These are phyloP conservation scores for Aspergillus jensenii DNA, from an alignment of 2,329 filamentous ascomycete species.

Conservation along the genomic window DNA sequence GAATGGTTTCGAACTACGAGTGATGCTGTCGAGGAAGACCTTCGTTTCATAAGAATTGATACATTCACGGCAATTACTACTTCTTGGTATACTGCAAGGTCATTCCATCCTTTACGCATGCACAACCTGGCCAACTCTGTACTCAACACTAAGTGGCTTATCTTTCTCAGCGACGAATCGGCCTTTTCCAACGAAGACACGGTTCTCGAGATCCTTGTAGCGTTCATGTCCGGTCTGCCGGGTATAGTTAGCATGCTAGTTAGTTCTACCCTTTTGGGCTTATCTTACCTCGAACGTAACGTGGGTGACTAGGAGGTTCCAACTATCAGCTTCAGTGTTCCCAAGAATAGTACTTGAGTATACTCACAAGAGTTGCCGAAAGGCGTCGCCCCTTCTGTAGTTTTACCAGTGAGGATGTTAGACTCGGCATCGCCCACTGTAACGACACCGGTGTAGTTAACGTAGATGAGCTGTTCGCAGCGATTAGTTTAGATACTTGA, in stretches of 20 bases:
- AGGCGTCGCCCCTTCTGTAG: slow-evolving; percentile 34
- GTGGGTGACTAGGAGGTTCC: slow-evolving; percentile 5
- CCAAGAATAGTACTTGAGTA: not conserved
- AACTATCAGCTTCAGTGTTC: slow-evolving; percentile 5
- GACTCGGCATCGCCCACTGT: slow-evolving; percentile 33
- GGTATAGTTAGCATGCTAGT: not conserved
- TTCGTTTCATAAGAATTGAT: not conserved
- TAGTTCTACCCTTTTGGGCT: not conserved
- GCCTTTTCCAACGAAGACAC: slow-evolving; percentile 42
- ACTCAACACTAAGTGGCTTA: slow-evolving; percentile 41
- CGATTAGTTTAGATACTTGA: not conserved
- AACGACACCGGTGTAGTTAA: slow-evolving; percentile 44
- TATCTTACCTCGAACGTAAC: not conserved
- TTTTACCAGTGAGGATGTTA: slow-evolving; percentile 33
- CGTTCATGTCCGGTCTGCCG: slow-evolving; percentile 41
- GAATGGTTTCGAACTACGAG: not conserved
- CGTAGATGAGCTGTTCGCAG: slow-evolving; percentile 33
- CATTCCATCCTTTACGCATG: slow-evolving; percentile 15
- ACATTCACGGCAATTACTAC: not conserved
- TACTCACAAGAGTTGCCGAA: slow-evolving; percentile 43
- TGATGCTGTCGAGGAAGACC: not conserved
- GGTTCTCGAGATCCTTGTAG: slow-evolving; percentile 43
- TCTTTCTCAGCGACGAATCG: slow-evolving; percentile 40
- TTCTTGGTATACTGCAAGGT: not conserved
- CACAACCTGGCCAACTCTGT: slow-evolving; percentile 42